phyloP scores from a whole-genome alignment of 306 rosid species.

The Ormosia emarginata region DNA sequence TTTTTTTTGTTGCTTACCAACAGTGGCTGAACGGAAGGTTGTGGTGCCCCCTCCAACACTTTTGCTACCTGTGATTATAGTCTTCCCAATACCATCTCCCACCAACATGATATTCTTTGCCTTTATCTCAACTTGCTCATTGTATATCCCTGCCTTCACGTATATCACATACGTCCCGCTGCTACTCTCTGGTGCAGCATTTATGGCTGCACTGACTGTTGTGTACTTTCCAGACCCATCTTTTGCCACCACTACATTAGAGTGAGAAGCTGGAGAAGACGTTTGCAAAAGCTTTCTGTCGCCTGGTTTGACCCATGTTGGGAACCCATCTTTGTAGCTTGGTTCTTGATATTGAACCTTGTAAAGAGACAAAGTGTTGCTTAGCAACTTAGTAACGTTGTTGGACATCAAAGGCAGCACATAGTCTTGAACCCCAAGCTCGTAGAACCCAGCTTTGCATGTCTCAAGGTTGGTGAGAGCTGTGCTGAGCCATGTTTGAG shows the following conservation, averaged over 20 bases:
- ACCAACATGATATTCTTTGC: slow-evolving; percentile 55
- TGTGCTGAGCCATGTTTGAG: slow-evolving; percentile 67
- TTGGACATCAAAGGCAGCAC: slow-evolving; percentile 47
- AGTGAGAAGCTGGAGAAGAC: slow-evolving; percentile 34
- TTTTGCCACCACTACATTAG: slow-evolving; percentile 50
- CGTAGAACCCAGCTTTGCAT: slow-evolving; percentile 49
- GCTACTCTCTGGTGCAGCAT: slow-evolving; percentile 33
- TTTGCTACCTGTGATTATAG: slow-evolving; percentile 64
- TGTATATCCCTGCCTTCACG: slow-evolving; percentile 61
- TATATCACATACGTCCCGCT: slow-evolving; percentile 61
- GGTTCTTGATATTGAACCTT: slow-evolving; percentile 31
- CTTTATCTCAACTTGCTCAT: slow-evolving; percentile 55
- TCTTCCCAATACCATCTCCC: slow-evolving; percentile 75
- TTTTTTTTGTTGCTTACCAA: slow-evolving; percentile 39
- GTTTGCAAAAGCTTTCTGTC: slow-evolving; percentile 59
- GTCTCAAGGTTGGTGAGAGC: slow-evolving; percentile 69
- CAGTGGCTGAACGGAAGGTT: slow-evolving; percentile 71
- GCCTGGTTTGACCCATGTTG: slow-evolving; percentile 64
- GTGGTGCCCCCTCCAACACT: slow-evolving; percentile 80
- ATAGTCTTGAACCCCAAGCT: slow-evolving; percentile 46
- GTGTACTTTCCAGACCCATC: slow-evolving; percentile 63
- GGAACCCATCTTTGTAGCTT: slow-evolving; percentile 41
- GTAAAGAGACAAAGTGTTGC: slow-evolving; percentile 63
- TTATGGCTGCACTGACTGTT: slow-evolving; percentile 52
- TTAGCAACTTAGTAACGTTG: slow-evolving; percentile 58